Evolutionary conservation across 805 yeast genomes (phyloP), one percentile per base, ranked within the genome.

Genomic region (Starmerella bombi): DNA sequence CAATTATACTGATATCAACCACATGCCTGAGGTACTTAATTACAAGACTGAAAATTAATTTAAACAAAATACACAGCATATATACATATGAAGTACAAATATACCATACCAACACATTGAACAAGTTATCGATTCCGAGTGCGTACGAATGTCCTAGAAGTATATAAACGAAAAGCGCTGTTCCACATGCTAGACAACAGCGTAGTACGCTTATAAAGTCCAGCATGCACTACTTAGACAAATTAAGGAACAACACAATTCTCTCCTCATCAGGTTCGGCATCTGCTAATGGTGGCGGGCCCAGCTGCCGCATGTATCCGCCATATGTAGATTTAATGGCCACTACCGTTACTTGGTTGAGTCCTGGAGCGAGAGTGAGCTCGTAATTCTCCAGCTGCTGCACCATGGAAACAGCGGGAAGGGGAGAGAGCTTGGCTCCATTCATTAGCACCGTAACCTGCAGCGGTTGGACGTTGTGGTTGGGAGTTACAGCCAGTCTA

Each of bases 401-500:
- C 28, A 21, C 34, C 17, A 37, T 35, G 32, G 31, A 12, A 9
- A 20, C 20, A 2, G 27, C 19, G n/a, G 40, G 41, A 5, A 50
- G 32, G 10, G 63, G 60, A 38, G 40, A 29, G 31, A 60, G 43
- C 38, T 51, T 48, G 15, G 54, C 57, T 15, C 56, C 53, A 38
- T 60, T 59, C 25, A 57, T 56, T 12, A 52, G 43, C 37, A 61
- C 55, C 3, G 48, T 37, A n/a, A 59, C 43, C 31, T 47, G 45
- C 48, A 59, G 52, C 20, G 58, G 58, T 42, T 57, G 57, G 43
- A 65, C 61, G 23, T 59, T 51, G 37, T 64, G 66, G 46, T 68
- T 64, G 38, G 76, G 58, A 21, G 63, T 58, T 3, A 69, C 67
- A 18, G 63, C 52, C 3, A 74, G 54, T 4, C 68, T 60, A 34